A percentile compares a stretch with the other conserved stretches of the same genome.
Evolutionary conservation across 2,329 filamentous ascomycete species (phyloP).

Genomic region (Neobulgaria alba): DNA sequence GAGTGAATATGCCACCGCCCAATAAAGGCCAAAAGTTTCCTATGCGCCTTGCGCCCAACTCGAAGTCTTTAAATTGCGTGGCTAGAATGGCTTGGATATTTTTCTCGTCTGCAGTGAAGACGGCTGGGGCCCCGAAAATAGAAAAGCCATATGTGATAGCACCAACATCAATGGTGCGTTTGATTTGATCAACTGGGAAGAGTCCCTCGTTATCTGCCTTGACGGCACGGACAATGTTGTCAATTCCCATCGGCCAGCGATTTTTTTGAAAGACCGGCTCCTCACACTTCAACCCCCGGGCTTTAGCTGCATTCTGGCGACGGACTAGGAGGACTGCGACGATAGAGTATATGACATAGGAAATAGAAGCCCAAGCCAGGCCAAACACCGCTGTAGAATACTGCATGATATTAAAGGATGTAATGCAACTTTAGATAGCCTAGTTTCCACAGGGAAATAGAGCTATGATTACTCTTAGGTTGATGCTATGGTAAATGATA

Average conservation of each 20-base stretch:
- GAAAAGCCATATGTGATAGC: conserved; percentile 21
- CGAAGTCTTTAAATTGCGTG: conserved; percentile 43
- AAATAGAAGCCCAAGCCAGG: conserved; percentile 2
- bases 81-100: conserved; percentile 49
- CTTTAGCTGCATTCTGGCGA: conserved; percentile 14
- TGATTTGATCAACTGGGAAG: conserved; percentile 24
- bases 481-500: too few species aligned
- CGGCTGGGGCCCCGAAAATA: conserved; percentile 13
- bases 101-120: conserved; percentile 27
- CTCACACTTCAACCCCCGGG: conserved; percentile 22
- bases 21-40: conserved; percentile 37
- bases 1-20: conserved; percentile 27
- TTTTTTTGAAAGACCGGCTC: conserved; percentile 17
- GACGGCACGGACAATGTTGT: conserved; percentile 19
- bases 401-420: too few species aligned
- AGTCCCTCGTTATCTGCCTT: conserved; percentile 15
- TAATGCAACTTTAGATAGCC: too few species aligned
- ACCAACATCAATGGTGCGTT: conserved; percentile 29
- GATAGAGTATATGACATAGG: conserved; percentile 15
- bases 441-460: too few species aligned
- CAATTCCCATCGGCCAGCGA: conserved; percentile 21
- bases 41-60: conserved; percentile 43
- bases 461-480: too few species aligned
- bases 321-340: conserved; percentile 11
- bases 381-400: neutral